Base-by-base conservation (phyloP, 2,329 filamentous ascomycete genomes). In the Polytolypa hystricis region DNA sequence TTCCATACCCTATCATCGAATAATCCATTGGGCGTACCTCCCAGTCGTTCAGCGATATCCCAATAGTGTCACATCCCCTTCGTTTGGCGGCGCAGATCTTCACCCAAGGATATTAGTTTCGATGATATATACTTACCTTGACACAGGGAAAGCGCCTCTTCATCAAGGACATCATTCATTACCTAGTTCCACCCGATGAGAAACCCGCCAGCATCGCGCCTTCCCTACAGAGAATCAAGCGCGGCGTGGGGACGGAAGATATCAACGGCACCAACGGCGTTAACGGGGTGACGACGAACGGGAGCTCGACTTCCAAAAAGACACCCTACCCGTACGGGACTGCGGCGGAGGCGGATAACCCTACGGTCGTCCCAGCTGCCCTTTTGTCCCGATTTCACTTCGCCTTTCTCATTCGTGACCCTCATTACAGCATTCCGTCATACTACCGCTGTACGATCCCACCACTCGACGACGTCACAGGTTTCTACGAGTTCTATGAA, bases 151-250 rank as follows among this genome's bases (percentile, higher is more conserved):
- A 93, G 67, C 83, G 89, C 49, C 67, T 93, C 51, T 95, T 96
- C 66, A 91, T 98, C 73, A 98, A 98, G 62, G 91, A 96, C 60
- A 98, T 96, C 66, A 80, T 83, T 38, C 81, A 95, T 62, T 96
- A 96, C 60, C 70, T 95, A 47, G 70, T 93, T 45, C 82, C 86
- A 4, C 84, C 84, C 3, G 67, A 81, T 44, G 69, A 71, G 31
- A 73, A 81, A 51, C 68, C 73, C 10, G 74, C 84, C 34, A 69
- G 67, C 33, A 76, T 91, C 42, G 86, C 84, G 7, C 82, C 83
- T 2, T 94, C 85, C n/a, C 70, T 95, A 34, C 54, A 62, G 34
- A 60, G 62, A 49, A 65, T 66, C 48, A 73, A 73, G 53, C 71
- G 71, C 29, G 74, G 74, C 31, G 73, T 81, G 41, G 74, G 74